Conservation (phyloP, 768 basidiomycete genomes). For the Sarcomyxa edulis region DNA sequence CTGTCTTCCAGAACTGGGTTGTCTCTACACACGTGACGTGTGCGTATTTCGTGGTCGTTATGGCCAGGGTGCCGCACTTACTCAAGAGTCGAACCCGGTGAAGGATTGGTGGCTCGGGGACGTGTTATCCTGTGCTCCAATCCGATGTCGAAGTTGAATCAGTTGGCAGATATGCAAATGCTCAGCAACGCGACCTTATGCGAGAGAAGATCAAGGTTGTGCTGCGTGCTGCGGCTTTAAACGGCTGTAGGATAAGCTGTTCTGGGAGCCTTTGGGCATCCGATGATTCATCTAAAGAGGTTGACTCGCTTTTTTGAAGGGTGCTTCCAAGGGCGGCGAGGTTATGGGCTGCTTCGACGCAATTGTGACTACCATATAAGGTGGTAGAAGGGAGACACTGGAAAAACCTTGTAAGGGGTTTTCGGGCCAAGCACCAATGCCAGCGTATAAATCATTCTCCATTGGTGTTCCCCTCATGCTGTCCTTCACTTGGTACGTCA, state of each 20-base stretch:
- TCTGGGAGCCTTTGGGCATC: constrained; percentile 16
- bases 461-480: not conserved
- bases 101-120: constrained; percentile 15
- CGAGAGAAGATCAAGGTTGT: constrained; percentile 16
- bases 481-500: not conserved
- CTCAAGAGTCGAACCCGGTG: constrained; percentile 7
- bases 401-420: too few species aligned
- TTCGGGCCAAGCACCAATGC: too few species aligned
- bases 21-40: constrained; percentile 14
- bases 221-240: constrained; percentile 10
- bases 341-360: constrained; percentile 15
- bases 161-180: constrained; percentile 9
- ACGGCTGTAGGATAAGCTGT: constrained; percentile 11
- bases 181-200: constrained; percentile 12
- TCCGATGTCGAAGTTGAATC: constrained; percentile 13
- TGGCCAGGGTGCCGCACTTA: not conserved
- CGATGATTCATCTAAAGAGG: constrained; percentile 13
- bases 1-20: constrained; percentile 14
- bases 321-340: constrained; percentile 13
- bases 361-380: constrained; percentile 14
- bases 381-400: constrained; percentile 17
- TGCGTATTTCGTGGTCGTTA: constrained; percentile 15
- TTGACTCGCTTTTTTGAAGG: constrained; percentile 12
- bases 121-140: constrained; percentile 15
- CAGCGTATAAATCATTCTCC: constrained; percentile 24